phyloP scores from a whole-genome alignment of 2,329 filamentous ascomycete species.

The Penicillium crustosum region DNA sequence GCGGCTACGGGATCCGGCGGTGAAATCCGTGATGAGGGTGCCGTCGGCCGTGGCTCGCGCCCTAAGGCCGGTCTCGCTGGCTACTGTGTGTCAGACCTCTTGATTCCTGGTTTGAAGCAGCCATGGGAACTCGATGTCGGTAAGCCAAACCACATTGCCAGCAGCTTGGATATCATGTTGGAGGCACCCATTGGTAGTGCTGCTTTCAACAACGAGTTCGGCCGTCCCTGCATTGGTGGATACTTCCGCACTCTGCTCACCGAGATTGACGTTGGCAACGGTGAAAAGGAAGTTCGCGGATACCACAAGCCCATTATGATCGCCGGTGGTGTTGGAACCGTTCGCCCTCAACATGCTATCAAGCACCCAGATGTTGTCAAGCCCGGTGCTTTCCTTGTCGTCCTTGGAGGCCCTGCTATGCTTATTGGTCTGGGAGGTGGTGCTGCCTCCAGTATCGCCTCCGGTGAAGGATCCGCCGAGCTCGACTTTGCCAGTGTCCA shows the following conservation, averaged over 20 bases:
- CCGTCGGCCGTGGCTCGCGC: conserved; percentile 86
- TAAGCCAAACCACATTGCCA: conserved; percentile 87
- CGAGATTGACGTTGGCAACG: conserved; percentile 60
- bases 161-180: conserved; percentile 94
- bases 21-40: conserved; percentile 92
- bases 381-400: conserved; percentile 85
- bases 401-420: conserved; percentile 95
- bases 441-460: conserved; percentile 87
- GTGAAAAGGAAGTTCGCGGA: conserved; percentile 71
- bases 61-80: conserved; percentile 90
- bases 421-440: conserved; percentile 94
- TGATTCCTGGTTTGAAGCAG: conserved; percentile 77
- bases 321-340: conserved; percentile 90
- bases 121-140: conserved; percentile 93
- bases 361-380: conserved; percentile 78
- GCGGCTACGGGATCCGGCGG: conserved; percentile 94
- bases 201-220: conserved; percentile 97
- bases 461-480: conserved; percentile 83
- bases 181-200: conserved; percentile 95
- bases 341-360: conserved; percentile 84
- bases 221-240: conserved; percentile 80
- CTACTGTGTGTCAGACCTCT: conserved; percentile 91
- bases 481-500: conserved; percentile 97
- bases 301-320: conserved; percentile 99
- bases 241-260: conserved; percentile 89